phyloP scores from a whole-genome alignment of 371 early-diverging fungal genomes.

The Mortierella sp. region DNA sequence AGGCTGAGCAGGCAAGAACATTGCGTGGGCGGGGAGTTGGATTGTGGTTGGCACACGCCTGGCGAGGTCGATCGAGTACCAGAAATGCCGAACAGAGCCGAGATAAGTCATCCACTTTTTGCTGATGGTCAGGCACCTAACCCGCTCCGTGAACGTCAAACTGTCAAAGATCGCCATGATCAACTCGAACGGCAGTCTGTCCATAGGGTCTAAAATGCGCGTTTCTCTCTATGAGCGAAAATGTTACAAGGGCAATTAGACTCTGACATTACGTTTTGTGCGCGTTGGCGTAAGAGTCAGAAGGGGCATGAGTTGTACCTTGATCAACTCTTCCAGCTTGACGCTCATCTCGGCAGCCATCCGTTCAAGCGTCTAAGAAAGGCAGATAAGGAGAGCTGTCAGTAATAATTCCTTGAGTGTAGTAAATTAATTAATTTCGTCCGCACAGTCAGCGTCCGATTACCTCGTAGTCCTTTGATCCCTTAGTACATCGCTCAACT shows the following conservation, averaged over 20 bases:
- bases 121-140: slow-evolving; percentile 34
- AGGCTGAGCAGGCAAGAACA: slow-evolving; percentile 17
- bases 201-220: slow-evolving; percentile 42
- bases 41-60: slow-evolving; percentile 1
- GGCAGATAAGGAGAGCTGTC: no score
- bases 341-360: slow-evolving; percentile 28
- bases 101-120: slow-evolving; percentile 45
- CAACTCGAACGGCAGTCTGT: slow-evolving; percentile 42
- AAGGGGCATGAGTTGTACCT: slow-evolving; percentile 14
- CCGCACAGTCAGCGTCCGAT: not conserved
- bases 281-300: not conserved
- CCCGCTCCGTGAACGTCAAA: slow-evolving; percentile 40
- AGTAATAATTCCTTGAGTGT: not conserved
- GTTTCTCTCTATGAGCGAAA: slow-evolving; percentile 24
- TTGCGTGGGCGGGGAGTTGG: slow-evolving; percentile 11
- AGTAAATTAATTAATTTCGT: not conserved
- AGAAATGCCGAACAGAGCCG: slow-evolving; percentile 30
- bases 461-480: slow-evolving; percentile 39
- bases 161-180: slow-evolving; percentile 33
- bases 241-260: not conserved
- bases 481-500: slow-evolving; percentile 34
- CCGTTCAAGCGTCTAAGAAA: slow-evolving; percentile 26
- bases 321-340: slow-evolving; percentile 28
- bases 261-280: not conserved
- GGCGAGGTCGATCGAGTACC: slow-evolving; percentile 43